phyloP scores from a whole-genome alignment of 2,329 filamentous ascomycete species.

The Coniella vitis region DNA sequence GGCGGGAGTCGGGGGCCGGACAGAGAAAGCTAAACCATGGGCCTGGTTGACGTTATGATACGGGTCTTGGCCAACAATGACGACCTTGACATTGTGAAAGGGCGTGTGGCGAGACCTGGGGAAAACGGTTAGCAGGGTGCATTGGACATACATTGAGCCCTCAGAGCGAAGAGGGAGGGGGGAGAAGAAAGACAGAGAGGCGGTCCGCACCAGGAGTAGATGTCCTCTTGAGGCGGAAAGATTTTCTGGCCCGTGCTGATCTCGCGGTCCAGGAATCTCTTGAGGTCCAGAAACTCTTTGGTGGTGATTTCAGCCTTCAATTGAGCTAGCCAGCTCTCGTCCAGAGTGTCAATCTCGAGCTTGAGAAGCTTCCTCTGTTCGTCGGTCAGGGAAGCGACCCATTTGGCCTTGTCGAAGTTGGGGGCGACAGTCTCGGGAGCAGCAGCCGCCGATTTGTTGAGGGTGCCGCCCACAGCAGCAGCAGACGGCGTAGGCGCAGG shows the following conservation, averaged over 20 bases:
- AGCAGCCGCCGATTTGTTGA: constrained; percentile 17
- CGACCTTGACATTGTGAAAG: constrained; percentile 79
- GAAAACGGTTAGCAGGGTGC: constrained; percentile 7
- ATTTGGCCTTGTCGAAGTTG: constrained; percentile 84
- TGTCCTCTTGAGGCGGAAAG: constrained; percentile 80
- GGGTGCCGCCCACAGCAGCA: constrained; percentile 11
- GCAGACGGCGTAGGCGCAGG: constrained; percentile 24
- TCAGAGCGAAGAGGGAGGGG: no score
- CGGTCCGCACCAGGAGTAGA: constrained; percentile 79
- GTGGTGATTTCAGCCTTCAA: constrained; percentile 79
- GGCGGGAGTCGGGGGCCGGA: constrained; percentile 78
- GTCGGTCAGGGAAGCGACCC: constrained; percentile 69
- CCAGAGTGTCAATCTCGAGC: constrained; percentile 85
- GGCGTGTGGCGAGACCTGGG: constrained; percentile 91
- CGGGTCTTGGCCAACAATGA: constrained; percentile 92
- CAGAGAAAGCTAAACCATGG: constrained; percentile 92
- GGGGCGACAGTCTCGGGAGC: constrained; percentile 26
- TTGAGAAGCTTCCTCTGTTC: constrained; percentile 79
- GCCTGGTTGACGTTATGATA: constrained; percentile 96
- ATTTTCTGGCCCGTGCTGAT: constrained; percentile 65
- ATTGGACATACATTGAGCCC: no score
- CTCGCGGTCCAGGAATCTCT: constrained; percentile 79
- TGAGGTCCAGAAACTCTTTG: constrained; percentile 78
- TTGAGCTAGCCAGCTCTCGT: constrained; percentile 84
- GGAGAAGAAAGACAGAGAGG: background rate